Conservation (phyloP, 176 grass and related monocot genomes). For the Eremochloa ophiuroides region DNA sequence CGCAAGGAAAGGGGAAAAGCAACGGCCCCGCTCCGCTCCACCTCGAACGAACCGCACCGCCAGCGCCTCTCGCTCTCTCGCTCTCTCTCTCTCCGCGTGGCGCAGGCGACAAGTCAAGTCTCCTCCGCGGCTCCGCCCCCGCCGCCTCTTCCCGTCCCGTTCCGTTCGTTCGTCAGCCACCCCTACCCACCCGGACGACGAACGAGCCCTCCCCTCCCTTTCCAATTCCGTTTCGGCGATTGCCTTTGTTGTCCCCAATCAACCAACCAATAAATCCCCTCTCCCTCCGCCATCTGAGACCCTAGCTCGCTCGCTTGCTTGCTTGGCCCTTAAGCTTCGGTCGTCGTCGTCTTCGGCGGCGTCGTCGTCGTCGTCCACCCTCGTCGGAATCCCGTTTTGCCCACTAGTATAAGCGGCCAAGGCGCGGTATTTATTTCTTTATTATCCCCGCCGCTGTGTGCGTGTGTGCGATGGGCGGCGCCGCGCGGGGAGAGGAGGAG, state of each 20-base stretch:
- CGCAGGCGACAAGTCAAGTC: conserved; percentile 32
- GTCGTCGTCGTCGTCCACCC: background rate
- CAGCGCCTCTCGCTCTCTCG: background rate
- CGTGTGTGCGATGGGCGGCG: background rate
- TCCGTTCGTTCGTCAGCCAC: background rate
- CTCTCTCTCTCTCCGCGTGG: background rate
- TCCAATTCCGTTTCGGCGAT: too few relatives aligned
- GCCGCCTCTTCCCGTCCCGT: background rate
- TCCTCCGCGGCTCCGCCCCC: too few relatives aligned
- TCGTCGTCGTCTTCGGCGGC: too few relatives aligned
- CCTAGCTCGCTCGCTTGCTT: background rate
- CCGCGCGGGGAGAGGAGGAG: background rate
- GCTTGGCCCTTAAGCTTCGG: background rate
- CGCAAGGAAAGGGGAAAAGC: too few relatives aligned
- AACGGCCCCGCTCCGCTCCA: too few relatives aligned
- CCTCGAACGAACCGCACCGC: background rate
- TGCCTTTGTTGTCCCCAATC: background rate
- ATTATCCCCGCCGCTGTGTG: background rate
- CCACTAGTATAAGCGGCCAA: too few relatives aligned
- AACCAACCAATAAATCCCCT: too few relatives aligned
- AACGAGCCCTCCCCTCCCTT: background rate
- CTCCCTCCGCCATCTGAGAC: background rate
- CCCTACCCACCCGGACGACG: background rate
- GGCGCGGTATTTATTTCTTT: background rate
- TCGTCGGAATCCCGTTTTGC: background rate